Evolutionary conservation across 208 protist species (phyloP).

Genomic region (Trypanosoma theileri): DNA sequence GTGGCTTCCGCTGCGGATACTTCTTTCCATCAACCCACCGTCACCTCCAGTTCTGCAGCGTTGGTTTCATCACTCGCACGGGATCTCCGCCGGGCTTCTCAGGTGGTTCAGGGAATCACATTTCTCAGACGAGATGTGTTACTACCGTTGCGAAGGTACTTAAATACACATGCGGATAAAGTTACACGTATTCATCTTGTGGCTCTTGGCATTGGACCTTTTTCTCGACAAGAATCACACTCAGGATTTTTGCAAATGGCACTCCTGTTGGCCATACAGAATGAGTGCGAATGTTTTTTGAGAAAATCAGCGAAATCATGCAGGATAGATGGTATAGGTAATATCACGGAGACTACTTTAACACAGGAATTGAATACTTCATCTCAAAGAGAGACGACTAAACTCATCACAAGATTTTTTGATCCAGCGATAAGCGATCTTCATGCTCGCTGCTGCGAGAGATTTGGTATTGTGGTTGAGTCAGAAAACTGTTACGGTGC

Average conservation of each 20-base stretch:
- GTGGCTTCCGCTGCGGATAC: too few relatives aligned
- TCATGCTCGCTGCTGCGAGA: conserved; percentile 43
- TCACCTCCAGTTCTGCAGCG: background rate
- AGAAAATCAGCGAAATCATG: background rate
- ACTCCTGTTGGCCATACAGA: conserved; percentile 36
- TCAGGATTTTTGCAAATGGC: conserved; percentile 62
- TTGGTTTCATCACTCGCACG: conserved; percentile 20
- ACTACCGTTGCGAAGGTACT: conserved; percentile 15
- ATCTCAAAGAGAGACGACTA: background rate
- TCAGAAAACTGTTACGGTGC: conserved; percentile 41
- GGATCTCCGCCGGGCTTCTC: conserved; percentile 28
- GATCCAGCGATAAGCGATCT: conserved; percentile 29
- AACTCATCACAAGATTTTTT: conserved; percentile 28
- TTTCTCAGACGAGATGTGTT: conserved; percentile 25
- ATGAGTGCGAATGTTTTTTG: conserved; percentile 18
- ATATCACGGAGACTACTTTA: background rate
- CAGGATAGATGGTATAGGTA: background rate
- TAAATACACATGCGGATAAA: conserved; percentile 4
- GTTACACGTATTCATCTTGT: conserved; percentile 30
- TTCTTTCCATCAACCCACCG: too few relatives aligned
- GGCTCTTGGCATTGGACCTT: conserved; percentile 56
- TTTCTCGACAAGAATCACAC: conserved; percentile 34
- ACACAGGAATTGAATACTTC: too few relatives aligned
- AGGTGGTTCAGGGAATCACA: conserved; percentile 4
- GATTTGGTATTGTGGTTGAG: conserved; percentile 44